Percentiles rank a stretch among this genome's conserved stretches.
Conservation (phyloP, 441 rosid species). For the Gossypium aridum region DNA sequence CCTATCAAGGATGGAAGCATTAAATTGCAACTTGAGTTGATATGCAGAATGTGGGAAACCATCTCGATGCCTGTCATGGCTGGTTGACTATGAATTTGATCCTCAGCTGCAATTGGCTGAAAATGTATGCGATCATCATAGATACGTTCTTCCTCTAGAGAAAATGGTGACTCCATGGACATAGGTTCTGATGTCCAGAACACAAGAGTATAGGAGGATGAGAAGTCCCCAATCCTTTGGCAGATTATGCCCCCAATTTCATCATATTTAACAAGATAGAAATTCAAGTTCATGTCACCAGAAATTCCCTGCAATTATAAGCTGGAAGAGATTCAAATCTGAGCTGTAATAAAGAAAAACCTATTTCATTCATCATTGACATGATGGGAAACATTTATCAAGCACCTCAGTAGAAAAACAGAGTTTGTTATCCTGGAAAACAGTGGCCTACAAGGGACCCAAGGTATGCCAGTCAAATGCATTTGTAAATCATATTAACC, state of each 20-base stretch:
- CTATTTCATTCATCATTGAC: background rate
- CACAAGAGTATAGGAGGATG: constrained; percentile 42
- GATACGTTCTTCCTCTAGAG: constrained; percentile 46
- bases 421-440: background rate
- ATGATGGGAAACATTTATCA: background rate
- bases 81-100: constrained; percentile 7
- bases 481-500: background rate
- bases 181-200: constrained; percentile 62
- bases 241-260: constrained; percentile 70
- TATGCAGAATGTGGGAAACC: constrained; percentile 48
- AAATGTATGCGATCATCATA: constrained; percentile 47
- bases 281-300: constrained; percentile 55
- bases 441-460: background rate
- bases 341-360: constrained; percentile 8
- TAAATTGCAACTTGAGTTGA: constrained; percentile 54
- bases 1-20: constrained; percentile 37
- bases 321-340: constrained; percentile 22
- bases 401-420: background rate
- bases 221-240: constrained; percentile 55
- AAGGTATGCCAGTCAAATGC: background rate
- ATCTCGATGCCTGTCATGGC: constrained; percentile 21
- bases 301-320: constrained; percentile 57
- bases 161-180: constrained; percentile 38
- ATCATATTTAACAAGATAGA: constrained; percentile 69
- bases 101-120: constrained; percentile 24